Conservation (phyloP, 1,284 basidiomycete genomes). For the Volvariella volvacea region DNA sequence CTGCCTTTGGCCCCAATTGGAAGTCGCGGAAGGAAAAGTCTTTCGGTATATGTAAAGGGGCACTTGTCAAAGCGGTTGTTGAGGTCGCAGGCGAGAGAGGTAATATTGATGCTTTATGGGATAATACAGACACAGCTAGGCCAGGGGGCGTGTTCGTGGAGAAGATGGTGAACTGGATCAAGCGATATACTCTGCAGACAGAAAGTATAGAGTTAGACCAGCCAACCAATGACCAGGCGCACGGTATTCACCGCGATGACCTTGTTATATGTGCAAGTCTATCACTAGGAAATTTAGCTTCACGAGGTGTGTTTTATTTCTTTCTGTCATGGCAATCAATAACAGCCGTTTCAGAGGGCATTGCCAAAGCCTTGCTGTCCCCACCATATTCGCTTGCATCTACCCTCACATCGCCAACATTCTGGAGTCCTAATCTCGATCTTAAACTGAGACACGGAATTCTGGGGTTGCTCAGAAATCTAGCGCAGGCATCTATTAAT, state of each 20-base stretch:
- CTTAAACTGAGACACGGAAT: constrained; percentile 83
- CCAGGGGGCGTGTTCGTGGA: constrained; percentile 69
- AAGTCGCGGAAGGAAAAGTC: constrained; percentile 43
- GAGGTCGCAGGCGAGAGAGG: constrained; percentile 79
- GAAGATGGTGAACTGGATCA: constrained; percentile 76
- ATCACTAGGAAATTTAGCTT: constrained; percentile 75
- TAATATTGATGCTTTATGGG: constrained; percentile 71
- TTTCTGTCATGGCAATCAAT: constrained; percentile 6
- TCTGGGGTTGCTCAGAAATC: constrained; percentile 77
- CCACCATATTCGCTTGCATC: constrained; percentile 46
- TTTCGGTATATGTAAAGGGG: constrained; percentile 79
- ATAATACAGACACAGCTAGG: constrained; percentile 44
- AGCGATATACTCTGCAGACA: constrained; percentile 36
- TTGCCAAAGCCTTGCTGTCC: constrained; percentile 54
- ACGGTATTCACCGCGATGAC: constrained; percentile 49
- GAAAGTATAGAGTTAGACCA: constrained; percentile 12
- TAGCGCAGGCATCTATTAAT: constrained; percentile 68
- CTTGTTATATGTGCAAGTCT: constrained; percentile 78
- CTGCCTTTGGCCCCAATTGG: constrained; percentile 22
- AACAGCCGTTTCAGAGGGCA: constrained; percentile 43
- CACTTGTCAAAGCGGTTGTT: constrained; percentile 78
- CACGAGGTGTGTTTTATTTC: constrained; percentile 50
- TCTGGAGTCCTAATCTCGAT: constrained; percentile 48
- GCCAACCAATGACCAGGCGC: constrained; percentile 12
- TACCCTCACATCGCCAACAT: constrained; percentile 42